Base-by-base conservation (phyloP, 1,139 yeast species). In the Kodamaea arcana region DNA sequence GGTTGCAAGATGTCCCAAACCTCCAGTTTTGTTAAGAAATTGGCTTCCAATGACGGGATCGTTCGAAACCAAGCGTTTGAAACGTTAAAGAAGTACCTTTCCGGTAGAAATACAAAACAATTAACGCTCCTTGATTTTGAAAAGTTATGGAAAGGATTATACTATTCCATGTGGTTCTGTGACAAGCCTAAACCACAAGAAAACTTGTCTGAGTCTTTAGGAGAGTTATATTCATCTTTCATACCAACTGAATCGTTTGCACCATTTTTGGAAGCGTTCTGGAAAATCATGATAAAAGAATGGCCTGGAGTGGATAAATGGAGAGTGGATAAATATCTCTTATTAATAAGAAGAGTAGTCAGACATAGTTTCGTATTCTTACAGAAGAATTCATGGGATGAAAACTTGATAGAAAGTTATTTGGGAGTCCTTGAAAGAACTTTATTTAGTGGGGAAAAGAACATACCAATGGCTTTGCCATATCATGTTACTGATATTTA, bases 181-280 rank as follows among this genome's bases (percentile, higher is more conserved):
- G 98, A 92, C 60, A 77, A 94, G 50, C 94, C 96, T 21, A 72
- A 82, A 47, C 94, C 95, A 20, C 98, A 92, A 60, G 95, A 88
- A 57, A 66, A 81, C 40, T 67, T 92, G 30, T 95, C 96, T 3
- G 77, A 72, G 35, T 78, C 77, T 33, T 65, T 92, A 43, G 95
- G 94, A 0, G 69, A 62, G 32, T 64, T 92, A 32, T 74, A 72
- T 41, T 65, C 76, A 16, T 65, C 69, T 20, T 63, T 64, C 18
- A 62, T 76, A n/a, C 64, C 75, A 4, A 46, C 46, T 3, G 52
- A 52, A 8, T 60, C 71, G 52, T 65, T 69, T 49, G 47, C 65
- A 36, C 59, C 66, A 24, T 87, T 88, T 51, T 68, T 78, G 29
- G 71, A 75, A 37, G 85, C 95, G 1, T 92, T 88, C 55, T 92